Evolutionary conservation across 305 asterid species (phyloP).

Genomic region (Nicotiana rustica): DNA sequence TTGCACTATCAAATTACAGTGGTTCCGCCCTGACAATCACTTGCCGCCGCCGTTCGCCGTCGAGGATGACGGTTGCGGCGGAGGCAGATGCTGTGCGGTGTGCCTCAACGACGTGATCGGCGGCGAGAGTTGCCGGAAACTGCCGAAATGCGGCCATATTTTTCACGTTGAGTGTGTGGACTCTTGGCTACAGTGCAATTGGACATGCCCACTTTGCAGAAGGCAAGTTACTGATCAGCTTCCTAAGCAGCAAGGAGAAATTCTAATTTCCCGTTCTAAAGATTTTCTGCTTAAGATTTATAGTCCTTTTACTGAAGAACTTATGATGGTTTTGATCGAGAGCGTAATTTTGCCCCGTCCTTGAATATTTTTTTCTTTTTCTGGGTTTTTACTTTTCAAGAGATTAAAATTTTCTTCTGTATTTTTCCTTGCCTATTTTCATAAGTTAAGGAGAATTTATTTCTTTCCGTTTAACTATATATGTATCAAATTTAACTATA

Average conservation of each 20-base stretch:
- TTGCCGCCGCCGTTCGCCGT: slow-evolving; percentile 12
- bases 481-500: background rate
- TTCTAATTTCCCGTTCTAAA: slow-evolving; percentile 31
- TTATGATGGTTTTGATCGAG: slow-evolving; percentile 42
- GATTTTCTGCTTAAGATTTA: slow-evolving; percentile 43
- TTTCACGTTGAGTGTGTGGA: slow-evolving; percentile 38
- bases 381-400: too few relatives aligned
- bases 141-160: slow-evolving; percentile 50
- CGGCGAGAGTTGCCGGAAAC: slow-evolving; percentile 49
- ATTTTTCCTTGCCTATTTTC: background rate
- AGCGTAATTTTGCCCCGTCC: background rate
- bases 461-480: background rate
- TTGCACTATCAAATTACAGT: background rate
- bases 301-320: slow-evolving; percentile 30
- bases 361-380: background rate
- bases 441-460: background rate
- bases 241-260: background rate
- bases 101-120: slow-evolving; percentile 50
- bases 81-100: slow-evolving; percentile 39
- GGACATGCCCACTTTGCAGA: slow-evolving; percentile 63
- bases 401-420: background rate
- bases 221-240: slow-evolving; percentile 42
- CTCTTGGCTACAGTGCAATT: slow-evolving; percentile 47
- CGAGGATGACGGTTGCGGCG: background rate
- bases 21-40: background rate